Conservation (phyloP, 345 rosid genomes). For the Moringa oleifera region DNA sequence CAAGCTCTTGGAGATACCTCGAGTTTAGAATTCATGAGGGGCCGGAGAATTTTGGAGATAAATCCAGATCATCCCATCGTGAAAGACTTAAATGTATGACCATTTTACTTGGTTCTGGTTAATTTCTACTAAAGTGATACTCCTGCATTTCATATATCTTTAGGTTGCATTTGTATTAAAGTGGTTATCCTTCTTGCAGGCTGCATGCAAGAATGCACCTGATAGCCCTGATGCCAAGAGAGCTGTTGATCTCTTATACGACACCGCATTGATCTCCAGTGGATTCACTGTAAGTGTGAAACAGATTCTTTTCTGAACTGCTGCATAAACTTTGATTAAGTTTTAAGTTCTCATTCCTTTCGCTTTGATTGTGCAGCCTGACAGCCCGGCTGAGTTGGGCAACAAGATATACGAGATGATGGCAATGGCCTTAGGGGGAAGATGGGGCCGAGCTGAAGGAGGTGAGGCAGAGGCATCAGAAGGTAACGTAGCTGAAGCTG, state of each 20-base stretch:
- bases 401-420: constrained; percentile 97
- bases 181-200: constrained; percentile 35
- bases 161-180: no score
- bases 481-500: constrained; percentile 30
- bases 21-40: constrained; percentile 98
- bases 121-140: background rate
- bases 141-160: no score
- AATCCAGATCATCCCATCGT: constrained; percentile 92
- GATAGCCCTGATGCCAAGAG: constrained; percentile 80
- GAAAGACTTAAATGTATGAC: constrained; percentile 76
- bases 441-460: constrained; percentile 87
- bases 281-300: constrained; percentile 75
- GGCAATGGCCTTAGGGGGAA: constrained; percentile 96
- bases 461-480: constrained; percentile 24
- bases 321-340: background rate
- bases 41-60: constrained; percentile 90
- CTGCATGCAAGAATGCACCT: constrained; percentile 91
- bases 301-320: background rate
- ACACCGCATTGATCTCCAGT: constrained; percentile 91
- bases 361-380: constrained; percentile 58
- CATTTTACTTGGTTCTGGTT: background rate
- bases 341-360: background rate
- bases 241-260: constrained; percentile 86
- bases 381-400: constrained; percentile 91
- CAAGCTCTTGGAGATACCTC: constrained; percentile 96